These are phyloP conservation scores for Skeletonema costatum DNA, from an alignment of 108 stramenopile genomes.

Conservation along the genomic window DNA sequence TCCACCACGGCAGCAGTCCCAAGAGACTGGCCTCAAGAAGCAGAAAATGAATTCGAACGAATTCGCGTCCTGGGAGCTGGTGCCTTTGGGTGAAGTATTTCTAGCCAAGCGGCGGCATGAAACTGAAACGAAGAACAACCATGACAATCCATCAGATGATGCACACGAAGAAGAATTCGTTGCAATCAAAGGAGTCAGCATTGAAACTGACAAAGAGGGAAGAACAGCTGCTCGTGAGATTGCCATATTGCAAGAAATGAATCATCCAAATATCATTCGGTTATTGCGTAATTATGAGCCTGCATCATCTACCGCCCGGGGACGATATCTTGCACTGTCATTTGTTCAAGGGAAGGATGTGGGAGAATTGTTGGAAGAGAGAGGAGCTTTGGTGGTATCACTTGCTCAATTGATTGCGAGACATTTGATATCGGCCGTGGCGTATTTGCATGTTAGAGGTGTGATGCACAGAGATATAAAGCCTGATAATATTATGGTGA, in stretches of 20 bases:
- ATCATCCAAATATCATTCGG: constrained; percentile 77
- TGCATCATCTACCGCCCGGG: constrained; percentile 5
- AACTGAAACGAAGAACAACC: neutral
- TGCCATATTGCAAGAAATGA: constrained; percentile 63
- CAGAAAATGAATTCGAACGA: constrained; percentile 69
- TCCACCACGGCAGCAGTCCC: neutral
- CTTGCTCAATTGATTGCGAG: constrained; percentile 66
- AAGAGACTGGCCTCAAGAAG: constrained; percentile 73
- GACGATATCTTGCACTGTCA: constrained; percentile 25
- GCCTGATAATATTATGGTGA: constrained; percentile 70
- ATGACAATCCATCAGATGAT: constrained; percentile 4
- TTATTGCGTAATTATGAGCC: constrained; percentile 65
- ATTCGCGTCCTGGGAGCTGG: constrained; percentile 74
- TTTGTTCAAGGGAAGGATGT: constrained; percentile 50
- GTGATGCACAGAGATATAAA: constrained; percentile 85
- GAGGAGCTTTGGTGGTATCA: constrained; percentile 74
- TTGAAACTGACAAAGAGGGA: constrained; percentile 63
- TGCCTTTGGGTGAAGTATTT: constrained; percentile 79
- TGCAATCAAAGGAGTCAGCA: constrained; percentile 81
- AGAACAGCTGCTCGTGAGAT: constrained; percentile 80
- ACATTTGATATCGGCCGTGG: constrained; percentile 75
- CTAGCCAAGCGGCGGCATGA: constrained; percentile 46
- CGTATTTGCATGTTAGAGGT: constrained; percentile 78
- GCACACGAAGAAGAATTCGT: constrained; percentile 44
- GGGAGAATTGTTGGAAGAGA: constrained; percentile 59